Base-by-base conservation (phyloP, 257 asterid species). In the Verbena officinalis region DNA sequence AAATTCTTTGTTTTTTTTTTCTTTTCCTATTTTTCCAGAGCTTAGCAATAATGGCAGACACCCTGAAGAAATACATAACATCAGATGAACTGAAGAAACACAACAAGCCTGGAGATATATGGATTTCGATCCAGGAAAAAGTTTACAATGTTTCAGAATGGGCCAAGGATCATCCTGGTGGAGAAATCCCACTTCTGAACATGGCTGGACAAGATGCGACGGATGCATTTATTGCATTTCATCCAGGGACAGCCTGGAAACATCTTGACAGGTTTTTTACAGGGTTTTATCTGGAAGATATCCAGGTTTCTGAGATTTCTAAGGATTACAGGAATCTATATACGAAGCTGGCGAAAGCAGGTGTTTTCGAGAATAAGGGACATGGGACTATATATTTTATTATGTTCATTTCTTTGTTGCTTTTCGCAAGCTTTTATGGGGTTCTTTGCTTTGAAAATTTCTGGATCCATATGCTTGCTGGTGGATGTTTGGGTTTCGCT, bases 71-170 rank as follows among this genome's bases (percentile, higher is more conserved):
- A 40, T 78, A 82, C 71, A 73, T 82, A 11, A 76, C 88, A 0
- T 59, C 71, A 0, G 85, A 79, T 0, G 80, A 77, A 17, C 65
- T 82, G 23, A 62, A 62, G 30, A 77, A 79, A 52, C 85, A 82
- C 74, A 78, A 55, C 76, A 77, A 60, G n/a, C 39, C 77, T 14
- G 78, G 69, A 2, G 85, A 82, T 33, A 68, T 82, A 5, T 82
- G 85, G 88, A 38, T 82, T 10, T 79, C 88, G 4, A 74, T 82
- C 67, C 85, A 82, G 45, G 88, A 85, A 1, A 82, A 79, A 20
- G 79, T 82, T 14, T 79, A 82, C 67, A 34, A 82, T 40, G 83
- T 79, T 21, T 79, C 85, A 0, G 78, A 79, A 10, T 79, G 88
- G 88, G 64, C 76, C 1, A 71, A 74, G 12, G 38, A 22, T 7